Base-by-base conservation (phyloP, 2,329 filamentous ascomycete genomes). In the Nothophaeocryptopus gaeumannii region DNA sequence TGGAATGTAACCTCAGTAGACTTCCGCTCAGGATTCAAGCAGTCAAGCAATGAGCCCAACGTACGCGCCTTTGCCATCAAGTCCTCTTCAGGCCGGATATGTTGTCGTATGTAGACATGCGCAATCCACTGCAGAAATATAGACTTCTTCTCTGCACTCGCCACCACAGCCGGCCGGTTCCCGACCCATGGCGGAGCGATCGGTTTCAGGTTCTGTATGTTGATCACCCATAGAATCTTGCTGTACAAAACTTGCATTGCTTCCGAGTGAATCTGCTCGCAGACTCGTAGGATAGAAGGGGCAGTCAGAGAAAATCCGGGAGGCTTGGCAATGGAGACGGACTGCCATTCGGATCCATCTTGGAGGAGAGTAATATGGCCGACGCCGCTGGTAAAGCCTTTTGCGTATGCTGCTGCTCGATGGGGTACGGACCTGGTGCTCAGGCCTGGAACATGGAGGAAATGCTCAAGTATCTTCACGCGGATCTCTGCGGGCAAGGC, bases 171-270 rank as follows among this genome's bases (percentile, higher is more conserved):
- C 3, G 37, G 39, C 29, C 41, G 43, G 9, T 11, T 34, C 12
- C 20, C 31, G 5, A 47, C 16, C 32, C 42, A 46, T 8, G 49
- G 48, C 15, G 37, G 52, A 5, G 45, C 26, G 5, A 37, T 39
- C 1, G 47, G 48, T 11, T 36, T 30, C 11, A 47, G 33, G 30
- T 41, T 45, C 29, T 49, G 38, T 5, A 52, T 44, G 15, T 52
- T 50, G 41, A 55, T 44, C 5, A 55, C 49, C 45, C 50, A 52
- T 9, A 55, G 46, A n/a, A 45, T 42, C n/a, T 40, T 47, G 32
- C 15, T 32, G 20, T 55, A 50, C 10, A 55, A 35, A 10, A 53
- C 8, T 13, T 47, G 43, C 45, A 50, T 47, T 15, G 41, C 39
- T 39, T 55, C 53, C n/a, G 41, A 42, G 16, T 55, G 39, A 8